phyloP scores from a whole-genome alignment of 2,329 filamentous ascomycete species.

The Diaporthe batatas region DNA sequence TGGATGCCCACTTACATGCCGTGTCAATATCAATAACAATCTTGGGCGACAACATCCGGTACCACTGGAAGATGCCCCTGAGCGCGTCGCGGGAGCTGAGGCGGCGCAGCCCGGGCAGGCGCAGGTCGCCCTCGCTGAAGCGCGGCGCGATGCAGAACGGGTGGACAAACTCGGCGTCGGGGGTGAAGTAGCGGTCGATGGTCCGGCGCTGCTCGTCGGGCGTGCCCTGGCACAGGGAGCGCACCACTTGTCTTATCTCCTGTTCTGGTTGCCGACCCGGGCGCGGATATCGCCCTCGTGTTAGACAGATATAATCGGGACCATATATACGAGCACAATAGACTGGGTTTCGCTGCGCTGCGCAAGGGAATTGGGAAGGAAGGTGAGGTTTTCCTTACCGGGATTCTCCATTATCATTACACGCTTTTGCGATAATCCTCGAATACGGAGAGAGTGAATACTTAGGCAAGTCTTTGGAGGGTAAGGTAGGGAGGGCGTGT shows the following conservation, averaged over 20 bases:
- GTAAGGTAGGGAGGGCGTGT: not conserved
- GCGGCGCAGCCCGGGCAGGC: conserved; percentile 56
- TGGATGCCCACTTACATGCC: conserved; percentile 53
- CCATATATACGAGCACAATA: not conserved
- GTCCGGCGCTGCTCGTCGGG: conserved; percentile 74
- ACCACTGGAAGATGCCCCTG: conserved; percentile 81
- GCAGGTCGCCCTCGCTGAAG: conserved; percentile 55
- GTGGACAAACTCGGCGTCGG: conserved; percentile 80
- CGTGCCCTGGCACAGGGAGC: conserved; percentile 74
- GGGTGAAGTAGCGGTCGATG: conserved; percentile 80
- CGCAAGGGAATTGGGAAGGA: not conserved
- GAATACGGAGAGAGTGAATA: not conserved
- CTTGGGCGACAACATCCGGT: conserved; percentile 83
- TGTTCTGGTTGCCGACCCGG: conserved; percentile 50
- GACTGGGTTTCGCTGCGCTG: not conserved
- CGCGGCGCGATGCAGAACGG: conserved; percentile 80
- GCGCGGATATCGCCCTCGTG: conserved; percentile 20
- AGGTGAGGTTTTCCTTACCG: conserved; percentile 49
- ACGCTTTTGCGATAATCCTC: not conserved
- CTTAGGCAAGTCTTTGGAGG: too few relatives aligned
- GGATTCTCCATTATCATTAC: conserved; percentile 56
- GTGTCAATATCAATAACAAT: conserved; percentile 77
- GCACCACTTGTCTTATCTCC: conserved; percentile 77
- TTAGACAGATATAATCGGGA: conserved; percentile 20
- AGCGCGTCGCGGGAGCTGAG: conserved; percentile 77